Conservation (phyloP, 2,329 filamentous ascomycete genomes). For the Penicillium aurantiogriseum region DNA sequence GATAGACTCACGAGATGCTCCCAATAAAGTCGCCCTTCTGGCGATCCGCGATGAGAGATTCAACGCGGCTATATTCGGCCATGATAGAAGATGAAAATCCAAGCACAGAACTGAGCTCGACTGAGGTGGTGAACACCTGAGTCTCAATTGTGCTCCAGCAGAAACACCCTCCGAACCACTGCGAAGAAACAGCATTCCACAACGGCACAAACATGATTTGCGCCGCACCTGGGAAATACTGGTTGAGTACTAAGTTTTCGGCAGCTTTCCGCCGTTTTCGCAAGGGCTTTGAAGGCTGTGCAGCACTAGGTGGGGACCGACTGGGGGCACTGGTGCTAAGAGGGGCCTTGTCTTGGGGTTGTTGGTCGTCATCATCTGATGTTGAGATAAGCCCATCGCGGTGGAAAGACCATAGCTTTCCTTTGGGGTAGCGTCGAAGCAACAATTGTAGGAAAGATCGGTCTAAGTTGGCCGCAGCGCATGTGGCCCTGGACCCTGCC, state of each 20-base stretch:
- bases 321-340: conserved; percentile 9
- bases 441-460: conserved; percentile 35
- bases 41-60: conserved; percentile 43
- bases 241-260: conserved; percentile 42
- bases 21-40: conserved; percentile 48
- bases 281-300: conserved; percentile 20
- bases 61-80: conserved; percentile 45
- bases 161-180: conserved; percentile 49
- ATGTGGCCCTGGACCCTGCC: conserved; percentile 27
- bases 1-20: conserved; percentile 39
- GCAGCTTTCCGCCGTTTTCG: conserved; percentile 33
- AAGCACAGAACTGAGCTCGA: conserved; percentile 42
- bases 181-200: conserved; percentile 50
- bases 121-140: conserved; percentile 37
- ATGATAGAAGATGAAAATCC: conserved; percentile 45
- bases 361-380: conserved; percentile 47
- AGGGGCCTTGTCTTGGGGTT: conserved; percentile 15
- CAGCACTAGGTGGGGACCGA: conserved; percentile 6
- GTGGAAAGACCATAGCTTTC: conserved; percentile 51
- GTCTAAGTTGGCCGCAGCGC: conserved; percentile 33
- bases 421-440: conserved; percentile 47
- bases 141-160: conserved; percentile 44
- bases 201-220: conserved; percentile 53
- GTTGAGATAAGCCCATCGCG: conserved; percentile 44
- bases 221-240: conserved; percentile 48